A percentile compares a stretch with the other conserved stretches of the same genome.
phyloP scores from a whole-genome alignment of 2,329 filamentous ascomycete genomes.

The Thermoascus crustaceus region DNA sequence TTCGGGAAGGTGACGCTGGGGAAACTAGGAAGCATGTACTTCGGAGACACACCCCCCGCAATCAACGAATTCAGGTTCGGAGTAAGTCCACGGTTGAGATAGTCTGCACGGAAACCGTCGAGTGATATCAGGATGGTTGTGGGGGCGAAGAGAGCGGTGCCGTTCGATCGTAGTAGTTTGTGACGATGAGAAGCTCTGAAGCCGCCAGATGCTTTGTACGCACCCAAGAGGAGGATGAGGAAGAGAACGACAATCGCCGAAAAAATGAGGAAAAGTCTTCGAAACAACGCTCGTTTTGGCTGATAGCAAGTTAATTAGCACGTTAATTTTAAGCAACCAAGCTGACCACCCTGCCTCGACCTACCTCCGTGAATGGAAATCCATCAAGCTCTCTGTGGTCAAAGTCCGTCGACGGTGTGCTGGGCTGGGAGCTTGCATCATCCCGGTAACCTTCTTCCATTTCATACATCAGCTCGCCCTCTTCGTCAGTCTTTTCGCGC shows the following conservation, averaged over 20 bases:
- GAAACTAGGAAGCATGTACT: constrained; percentile 90
- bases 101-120: constrained; percentile 93
- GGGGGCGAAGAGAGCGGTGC: constrained; percentile 78
- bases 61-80: constrained; percentile 73
- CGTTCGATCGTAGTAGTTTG: constrained; percentile 54
- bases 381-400: constrained; percentile 32
- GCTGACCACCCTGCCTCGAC: constrained; percentile 8
- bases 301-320: constrained; percentile 4
- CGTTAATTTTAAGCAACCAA: not conserved
- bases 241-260: constrained; percentile 46
- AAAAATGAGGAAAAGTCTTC: constrained; percentile 33
- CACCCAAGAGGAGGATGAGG: constrained; percentile 46
- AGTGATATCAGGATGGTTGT: constrained; percentile 91
- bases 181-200: constrained; percentile 21
- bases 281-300: constrained; percentile 13
- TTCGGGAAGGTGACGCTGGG: constrained; percentile 96
- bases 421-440: constrained; percentile 56
- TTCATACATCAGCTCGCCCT: constrained; percentile 75
- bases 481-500: constrained; percentile 51
- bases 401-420: constrained; percentile 50
- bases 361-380: constrained; percentile 22
- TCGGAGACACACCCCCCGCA: constrained; percentile 74
- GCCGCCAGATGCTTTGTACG: constrained; percentile 46
- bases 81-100: constrained; percentile 73
- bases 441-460: constrained; percentile 69